Percentiles rank a stretch among this genome's conserved stretches.
phyloP scores from a whole-genome alignment of 1,284 basidiomycete genomes.

The Xerocomus amazonicus region DNA sequence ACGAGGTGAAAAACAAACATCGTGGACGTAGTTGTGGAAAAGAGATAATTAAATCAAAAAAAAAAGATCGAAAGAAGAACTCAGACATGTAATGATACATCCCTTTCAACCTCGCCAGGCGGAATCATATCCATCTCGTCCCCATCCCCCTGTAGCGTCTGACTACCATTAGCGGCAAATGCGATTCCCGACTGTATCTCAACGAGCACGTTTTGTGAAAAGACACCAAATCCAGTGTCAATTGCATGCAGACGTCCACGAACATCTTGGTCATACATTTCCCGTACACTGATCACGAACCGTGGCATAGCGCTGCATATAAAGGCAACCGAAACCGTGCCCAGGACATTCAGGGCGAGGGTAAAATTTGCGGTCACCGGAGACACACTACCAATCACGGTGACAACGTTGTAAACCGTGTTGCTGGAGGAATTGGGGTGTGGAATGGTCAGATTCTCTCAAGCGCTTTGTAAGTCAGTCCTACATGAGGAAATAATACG shows the following conservation, averaged over 20 bases:
- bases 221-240: background rate
- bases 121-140: background rate
- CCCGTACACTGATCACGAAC: background rate
- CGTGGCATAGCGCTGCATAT: background rate
- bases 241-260: background rate
- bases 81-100: no score
- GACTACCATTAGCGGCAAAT: background rate
- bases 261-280: background rate
- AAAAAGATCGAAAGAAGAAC: no score
- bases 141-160: background rate
- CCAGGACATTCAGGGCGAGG: background rate
- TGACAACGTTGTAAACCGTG: background rate
- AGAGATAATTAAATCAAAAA: no score
- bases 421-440: background rate
- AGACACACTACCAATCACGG: background rate
- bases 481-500: constrained; percentile 7
- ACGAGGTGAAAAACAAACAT: no score
- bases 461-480: no score
- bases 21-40: no score
- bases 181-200: background rate
- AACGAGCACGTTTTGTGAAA: background rate
- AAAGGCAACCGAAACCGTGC: background rate
- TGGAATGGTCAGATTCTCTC: no score
- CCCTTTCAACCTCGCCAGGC: background rate
- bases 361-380: background rate